A percentile compares a stretch with the other conserved stretches of the same genome.
Conservation (phyloP, 305 asterid genomes). For the Fraxinus nigra region DNA sequence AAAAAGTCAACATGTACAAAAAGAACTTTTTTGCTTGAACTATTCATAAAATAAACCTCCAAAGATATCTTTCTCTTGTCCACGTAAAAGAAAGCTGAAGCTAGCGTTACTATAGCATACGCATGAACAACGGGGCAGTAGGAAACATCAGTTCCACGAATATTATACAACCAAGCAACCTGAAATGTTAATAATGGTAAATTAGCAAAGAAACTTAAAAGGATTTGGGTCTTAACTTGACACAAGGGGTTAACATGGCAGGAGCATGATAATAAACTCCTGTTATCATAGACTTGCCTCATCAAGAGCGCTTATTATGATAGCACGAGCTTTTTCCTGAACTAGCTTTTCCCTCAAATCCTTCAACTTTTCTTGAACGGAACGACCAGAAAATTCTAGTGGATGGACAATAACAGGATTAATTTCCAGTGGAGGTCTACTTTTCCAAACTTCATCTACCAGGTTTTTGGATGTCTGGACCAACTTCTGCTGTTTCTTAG, state of each 20-base stretch:
- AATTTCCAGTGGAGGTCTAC: slow-evolving; percentile 63
- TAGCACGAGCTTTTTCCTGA: slow-evolving; percentile 68
- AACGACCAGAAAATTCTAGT: slow-evolving; percentile 73
- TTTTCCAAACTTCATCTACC: slow-evolving; percentile 91
- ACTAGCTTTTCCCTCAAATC: slow-evolving; percentile 72
- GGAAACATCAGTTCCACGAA: slow-evolving; percentile 88
- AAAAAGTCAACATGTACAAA: slow-evolving; percentile 4
- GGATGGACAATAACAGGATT: slow-evolving; percentile 76
- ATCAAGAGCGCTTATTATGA: slow-evolving; percentile 70
- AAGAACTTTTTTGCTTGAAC: not conserved
- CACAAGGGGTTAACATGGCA: not conserved
- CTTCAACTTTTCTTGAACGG: slow-evolving; percentile 77
- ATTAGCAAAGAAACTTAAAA: slow-evolving; percentile 12
- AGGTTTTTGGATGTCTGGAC: slow-evolving; percentile 62
- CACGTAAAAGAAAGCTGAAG: slow-evolving; percentile 78
- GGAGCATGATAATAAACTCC: slow-evolving; percentile 2
- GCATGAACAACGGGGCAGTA: slow-evolving; percentile 89
- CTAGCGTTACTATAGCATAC: slow-evolving; percentile 71
- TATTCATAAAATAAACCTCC: slow-evolving; percentile 53
- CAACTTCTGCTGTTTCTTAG: slow-evolving; percentile 73
- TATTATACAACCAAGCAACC: slow-evolving; percentile 92
- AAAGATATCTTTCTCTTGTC: slow-evolving; percentile 72
- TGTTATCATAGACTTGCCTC: slow-evolving; percentile 49
- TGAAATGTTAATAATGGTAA: slow-evolving; percentile 30
- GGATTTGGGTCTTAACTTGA: slow-evolving; percentile 1